A percentile compares a stretch with the other conserved stretches of the same genome.
Conservation (phyloP, 768 basidiomycete species). For the Suillus cothurnatus region DNA sequence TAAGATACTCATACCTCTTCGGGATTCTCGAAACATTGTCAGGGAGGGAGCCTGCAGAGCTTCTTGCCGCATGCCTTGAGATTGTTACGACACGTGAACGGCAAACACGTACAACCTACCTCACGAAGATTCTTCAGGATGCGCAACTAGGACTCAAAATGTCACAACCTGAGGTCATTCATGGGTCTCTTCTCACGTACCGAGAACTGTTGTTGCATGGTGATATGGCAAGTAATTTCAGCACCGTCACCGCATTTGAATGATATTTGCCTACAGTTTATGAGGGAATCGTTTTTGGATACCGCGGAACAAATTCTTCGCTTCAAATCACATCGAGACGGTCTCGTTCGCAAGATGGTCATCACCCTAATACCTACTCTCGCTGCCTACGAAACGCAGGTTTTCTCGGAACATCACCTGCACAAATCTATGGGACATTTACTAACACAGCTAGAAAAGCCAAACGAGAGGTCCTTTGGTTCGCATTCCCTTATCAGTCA, state of each 20-base stretch:
- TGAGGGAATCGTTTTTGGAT: constrained; percentile 84
- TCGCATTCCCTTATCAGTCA: constrained; percentile 21
- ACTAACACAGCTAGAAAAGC: constrained; percentile 84
- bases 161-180: constrained; percentile 83
- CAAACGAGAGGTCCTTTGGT: constrained; percentile 88
- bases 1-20: constrained; percentile 87
- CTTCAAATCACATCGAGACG: constrained; percentile 86
- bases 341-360: constrained; percentile 89
- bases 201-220: constrained; percentile 90
- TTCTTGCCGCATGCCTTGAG: constrained; percentile 90
- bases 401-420: constrained; percentile 88
- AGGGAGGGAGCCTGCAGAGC: constrained; percentile 92
- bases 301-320: constrained; percentile 89
- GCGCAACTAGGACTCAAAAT: constrained; percentile 82
- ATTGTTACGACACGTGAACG: constrained; percentile 80
- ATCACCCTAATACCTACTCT: constrained; percentile 95
- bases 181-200: constrained; percentile 90
- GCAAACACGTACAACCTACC: constrained; percentile 62
- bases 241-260: background rate
- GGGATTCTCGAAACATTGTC: constrained; percentile 88
- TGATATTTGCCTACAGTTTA: constrained; percentile 56
- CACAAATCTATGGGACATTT: constrained; percentile 95
- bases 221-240: constrained; percentile 73
- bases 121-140: constrained; percentile 85
- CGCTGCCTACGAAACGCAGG: constrained; percentile 91